Evolutionary conservation across 768 basidiomycete genomes (phyloP).

Genomic region (Hirschioporus abietinus): DNA sequence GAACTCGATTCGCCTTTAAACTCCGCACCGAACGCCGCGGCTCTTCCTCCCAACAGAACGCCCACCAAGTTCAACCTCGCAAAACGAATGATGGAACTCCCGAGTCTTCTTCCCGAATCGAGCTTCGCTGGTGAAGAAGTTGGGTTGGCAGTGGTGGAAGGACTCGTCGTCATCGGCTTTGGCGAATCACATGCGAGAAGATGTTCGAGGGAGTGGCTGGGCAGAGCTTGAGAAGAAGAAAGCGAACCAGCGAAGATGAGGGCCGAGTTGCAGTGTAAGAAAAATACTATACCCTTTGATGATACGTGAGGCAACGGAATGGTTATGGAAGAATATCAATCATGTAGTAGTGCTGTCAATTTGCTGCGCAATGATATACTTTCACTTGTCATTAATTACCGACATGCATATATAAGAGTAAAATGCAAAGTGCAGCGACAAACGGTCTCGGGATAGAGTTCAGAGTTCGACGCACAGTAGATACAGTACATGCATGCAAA

Average conservation of each 20-base stretch:
- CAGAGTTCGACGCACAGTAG: no score
- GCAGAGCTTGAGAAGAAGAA: no score
- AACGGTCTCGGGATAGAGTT: no score
- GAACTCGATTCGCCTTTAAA: background rate
- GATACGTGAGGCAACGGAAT: no score
- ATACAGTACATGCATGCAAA: no score
- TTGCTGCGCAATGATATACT: no score
- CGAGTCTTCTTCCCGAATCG: background rate
- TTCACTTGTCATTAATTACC: no score
- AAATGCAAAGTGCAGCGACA: no score
- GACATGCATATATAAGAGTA: no score
- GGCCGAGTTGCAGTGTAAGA: background rate
- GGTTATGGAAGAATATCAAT: no score
- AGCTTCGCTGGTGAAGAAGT: background rate
- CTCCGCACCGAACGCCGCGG: no score
- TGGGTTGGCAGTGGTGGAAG: background rate
- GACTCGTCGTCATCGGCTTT: background rate
- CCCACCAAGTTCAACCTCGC: background rate
- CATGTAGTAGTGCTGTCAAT: no score
- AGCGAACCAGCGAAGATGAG: background rate
- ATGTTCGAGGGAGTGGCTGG: background rate
- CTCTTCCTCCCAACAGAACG: background rate
- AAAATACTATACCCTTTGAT: background rate
- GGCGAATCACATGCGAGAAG: background rate
- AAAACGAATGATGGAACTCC: background rate